A percentile compares a stretch with the other conserved stretches of the same genome.
phyloP scores from a whole-genome alignment of 306 rosid species.

The Gastrolobium bilobum region DNA sequence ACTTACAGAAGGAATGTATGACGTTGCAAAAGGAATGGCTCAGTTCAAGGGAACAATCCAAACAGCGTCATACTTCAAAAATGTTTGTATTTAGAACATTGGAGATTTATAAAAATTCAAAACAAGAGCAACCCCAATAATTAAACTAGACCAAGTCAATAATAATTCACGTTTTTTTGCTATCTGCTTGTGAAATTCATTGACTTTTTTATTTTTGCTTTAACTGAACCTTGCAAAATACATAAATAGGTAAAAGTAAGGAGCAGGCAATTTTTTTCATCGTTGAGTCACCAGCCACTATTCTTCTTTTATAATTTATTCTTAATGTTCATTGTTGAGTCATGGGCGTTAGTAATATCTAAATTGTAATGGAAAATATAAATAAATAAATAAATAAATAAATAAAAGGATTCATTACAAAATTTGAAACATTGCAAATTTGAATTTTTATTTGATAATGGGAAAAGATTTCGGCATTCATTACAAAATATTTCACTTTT shows the following conservation, averaged over 20 bases:
- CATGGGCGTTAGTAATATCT: too few species aligned
- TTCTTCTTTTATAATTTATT: too few species aligned
- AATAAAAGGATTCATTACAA: too few species aligned
- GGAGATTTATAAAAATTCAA: not conserved
- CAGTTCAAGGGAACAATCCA: not conserved
- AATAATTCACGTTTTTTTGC: not conserved
- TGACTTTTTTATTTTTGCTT: slow-evolving; percentile 2
- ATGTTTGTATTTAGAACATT: not conserved
- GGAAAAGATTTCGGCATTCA: too few species aligned
- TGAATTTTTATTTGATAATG: too few species aligned
- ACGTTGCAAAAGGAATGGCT: slow-evolving; percentile 1
- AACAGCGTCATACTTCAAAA: not conserved
- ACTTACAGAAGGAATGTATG: slow-evolving; percentile 37
- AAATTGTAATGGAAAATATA: too few species aligned
- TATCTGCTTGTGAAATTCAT: not conserved
- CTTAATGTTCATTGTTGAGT: too few species aligned
- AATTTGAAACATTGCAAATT: too few species aligned
- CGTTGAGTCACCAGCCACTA: too few species aligned
- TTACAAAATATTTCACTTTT: too few species aligned
- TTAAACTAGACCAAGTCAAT: not conserved
- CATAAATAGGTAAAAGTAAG: not conserved
- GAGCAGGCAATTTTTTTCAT: slow-evolving; percentile 28
- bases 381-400: too few species aligned
- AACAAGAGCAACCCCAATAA: too few species aligned
- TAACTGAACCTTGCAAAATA: not conserved